Evolutionary conservation across 2,329 filamentous ascomycete species (phyloP).

Genomic region (Alternaria brassicae): DNA sequence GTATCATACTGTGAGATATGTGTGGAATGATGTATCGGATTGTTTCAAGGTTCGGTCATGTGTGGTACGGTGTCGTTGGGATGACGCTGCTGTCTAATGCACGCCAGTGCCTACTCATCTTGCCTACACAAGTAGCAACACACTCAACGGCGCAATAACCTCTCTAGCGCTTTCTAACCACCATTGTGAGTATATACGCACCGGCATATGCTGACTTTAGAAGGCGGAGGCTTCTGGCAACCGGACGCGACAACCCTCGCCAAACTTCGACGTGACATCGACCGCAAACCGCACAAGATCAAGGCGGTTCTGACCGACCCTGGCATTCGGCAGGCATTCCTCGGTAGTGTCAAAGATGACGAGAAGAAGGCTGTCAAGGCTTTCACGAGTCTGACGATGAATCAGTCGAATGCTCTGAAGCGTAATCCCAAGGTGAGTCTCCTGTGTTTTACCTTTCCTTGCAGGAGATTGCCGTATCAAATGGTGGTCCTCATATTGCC

Average conservation of each 20-base stretch:
- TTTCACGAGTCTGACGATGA: constrained; percentile 65
- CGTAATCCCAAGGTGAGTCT: constrained; percentile 78
- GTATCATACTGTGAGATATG: background rate
- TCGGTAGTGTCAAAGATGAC: constrained; percentile 63
- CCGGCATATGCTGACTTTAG: constrained; percentile 26
- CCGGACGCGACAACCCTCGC: constrained; percentile 72
- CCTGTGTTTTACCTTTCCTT: constrained; percentile 16
- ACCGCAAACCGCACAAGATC: constrained; percentile 73
- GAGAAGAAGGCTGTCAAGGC: constrained; percentile 70
- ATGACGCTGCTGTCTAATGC: background rate
- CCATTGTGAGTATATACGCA: background rate
- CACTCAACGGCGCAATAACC: background rate
- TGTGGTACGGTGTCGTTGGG: background rate
- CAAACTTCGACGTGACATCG: constrained; percentile 75
- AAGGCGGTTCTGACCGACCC: constrained; percentile 70
- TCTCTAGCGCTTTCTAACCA: background rate
- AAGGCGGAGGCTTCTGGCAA: constrained; percentile 81
- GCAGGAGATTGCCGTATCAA: background rate
- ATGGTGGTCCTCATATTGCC: background rate
- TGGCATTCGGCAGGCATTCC: constrained; percentile 69
- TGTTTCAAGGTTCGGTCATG: constrained; percentile 6
- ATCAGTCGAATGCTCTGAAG: constrained; percentile 79
- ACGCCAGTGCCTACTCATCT: background rate
- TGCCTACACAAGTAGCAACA: background rate
- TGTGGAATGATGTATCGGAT: background rate